Conservation (phyloP, 129 eudicot genomes). For the Sambucus nigra region DNA sequence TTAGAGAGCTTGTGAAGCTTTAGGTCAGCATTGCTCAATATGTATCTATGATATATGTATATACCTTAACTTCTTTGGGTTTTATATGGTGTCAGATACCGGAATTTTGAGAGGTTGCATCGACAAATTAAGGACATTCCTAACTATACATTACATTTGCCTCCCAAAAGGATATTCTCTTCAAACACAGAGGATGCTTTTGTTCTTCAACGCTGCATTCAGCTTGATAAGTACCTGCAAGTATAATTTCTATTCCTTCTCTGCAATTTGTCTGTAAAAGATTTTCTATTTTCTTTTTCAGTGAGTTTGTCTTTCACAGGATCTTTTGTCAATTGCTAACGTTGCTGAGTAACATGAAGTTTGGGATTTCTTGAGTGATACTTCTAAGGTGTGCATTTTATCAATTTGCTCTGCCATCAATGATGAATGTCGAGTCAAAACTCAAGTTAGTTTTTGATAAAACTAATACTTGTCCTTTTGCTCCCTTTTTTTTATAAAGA, state of each 20-base stretch:
- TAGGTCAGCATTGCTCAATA: neutral
- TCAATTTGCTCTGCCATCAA: neutral
- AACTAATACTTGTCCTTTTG: conserved; percentile 4
- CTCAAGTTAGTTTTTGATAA: neutral
- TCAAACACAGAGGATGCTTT: conserved; percentile 98
- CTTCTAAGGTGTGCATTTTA: conserved; percentile 57
- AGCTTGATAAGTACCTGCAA: conserved; percentile 88
- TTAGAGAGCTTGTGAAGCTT: neutral
- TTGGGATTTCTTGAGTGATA: conserved; percentile 91
- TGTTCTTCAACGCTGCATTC: conserved; percentile 97
- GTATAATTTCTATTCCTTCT: conserved; percentile 27
- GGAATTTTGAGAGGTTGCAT: conserved; percentile 95
- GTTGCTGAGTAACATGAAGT: conserved; percentile 99
- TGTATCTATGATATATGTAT: conserved; percentile 1
- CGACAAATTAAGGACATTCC: conserved; percentile 95
- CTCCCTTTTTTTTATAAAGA: conserved; percentile 44
- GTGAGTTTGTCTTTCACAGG: conserved; percentile 35
- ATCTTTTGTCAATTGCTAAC: conserved; percentile 89
- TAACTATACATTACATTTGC: conserved; percentile 84
- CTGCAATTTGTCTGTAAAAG: neutral
- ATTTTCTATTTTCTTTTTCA: neutral
- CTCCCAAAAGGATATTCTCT: conserved; percentile 99
- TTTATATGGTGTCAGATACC: conserved; percentile 50
- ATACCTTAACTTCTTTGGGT: neutral
- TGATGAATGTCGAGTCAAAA: conserved; percentile 9